A percentile compares a stretch with the other conserved stretches of the same genome.
These are phyloP conservation scores for Delonix regia DNA, from an alignment of 306 rosid species.

Conservation along the genomic window DNA sequence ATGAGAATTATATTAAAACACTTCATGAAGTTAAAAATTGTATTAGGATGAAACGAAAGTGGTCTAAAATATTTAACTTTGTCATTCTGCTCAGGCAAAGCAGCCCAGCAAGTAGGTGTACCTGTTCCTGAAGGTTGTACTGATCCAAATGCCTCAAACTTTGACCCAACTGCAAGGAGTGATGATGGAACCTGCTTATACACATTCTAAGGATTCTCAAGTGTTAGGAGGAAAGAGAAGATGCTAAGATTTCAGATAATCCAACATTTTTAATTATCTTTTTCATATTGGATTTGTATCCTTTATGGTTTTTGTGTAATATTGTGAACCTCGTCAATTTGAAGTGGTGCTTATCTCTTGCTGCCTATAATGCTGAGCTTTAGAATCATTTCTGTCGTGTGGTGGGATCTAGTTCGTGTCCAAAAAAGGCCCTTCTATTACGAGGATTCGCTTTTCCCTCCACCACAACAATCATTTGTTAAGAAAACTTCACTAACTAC, in stretches of 20 bases:
- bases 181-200: constrained; percentile 64
- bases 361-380: background rate
- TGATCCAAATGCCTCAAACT: constrained; percentile 58
- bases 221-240: background rate
- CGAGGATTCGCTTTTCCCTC: background rate
- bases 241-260: constrained; percentile 44
- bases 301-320: constrained; percentile 46
- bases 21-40: too few species aligned
- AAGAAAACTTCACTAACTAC: background rate
- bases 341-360: constrained; percentile 30
- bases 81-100: constrained; percentile 50
- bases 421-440: background rate
- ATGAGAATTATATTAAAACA: too few species aligned
- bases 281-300: constrained; percentile 38
- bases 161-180: constrained; percentile 68
- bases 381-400: background rate
- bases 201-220: constrained; percentile 47
- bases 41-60: background rate
- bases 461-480: background rate
- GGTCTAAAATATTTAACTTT: background rate
- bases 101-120: constrained; percentile 55
- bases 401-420: background rate
- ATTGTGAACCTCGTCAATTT: constrained; percentile 35
- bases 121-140: constrained; percentile 62
- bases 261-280: constrained; percentile 26